Evolutionary conservation across 768 basidiomycete genomes (phyloP).

Genomic region (Solioccasus polychromus): DNA sequence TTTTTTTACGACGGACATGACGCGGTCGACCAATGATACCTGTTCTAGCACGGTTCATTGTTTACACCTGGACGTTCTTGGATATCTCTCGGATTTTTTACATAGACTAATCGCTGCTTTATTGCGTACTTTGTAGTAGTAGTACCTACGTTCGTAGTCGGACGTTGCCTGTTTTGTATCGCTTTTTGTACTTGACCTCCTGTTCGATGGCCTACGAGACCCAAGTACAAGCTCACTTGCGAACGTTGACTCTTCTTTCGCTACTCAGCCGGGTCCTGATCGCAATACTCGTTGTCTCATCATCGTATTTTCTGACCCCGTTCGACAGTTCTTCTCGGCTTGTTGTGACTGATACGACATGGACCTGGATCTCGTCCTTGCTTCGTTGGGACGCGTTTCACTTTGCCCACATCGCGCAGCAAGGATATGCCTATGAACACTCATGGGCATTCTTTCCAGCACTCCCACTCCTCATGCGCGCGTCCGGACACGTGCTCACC

Average conservation of each 20-base stretch:
- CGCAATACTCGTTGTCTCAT: constrained; percentile 17
- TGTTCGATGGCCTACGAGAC: too few relatives aligned
- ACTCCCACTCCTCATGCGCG: constrained; percentile 52
- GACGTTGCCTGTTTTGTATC: too few relatives aligned
- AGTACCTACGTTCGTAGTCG: too few relatives aligned
- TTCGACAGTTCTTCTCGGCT: constrained; percentile 30
- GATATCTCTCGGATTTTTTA: neutral
- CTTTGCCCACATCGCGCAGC: constrained; percentile 64
- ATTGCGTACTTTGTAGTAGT: neutral
- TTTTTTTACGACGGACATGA: too few relatives aligned
- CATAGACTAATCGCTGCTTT: neutral
- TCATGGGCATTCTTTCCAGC: constrained; percentile 88
- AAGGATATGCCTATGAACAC: constrained; percentile 67
- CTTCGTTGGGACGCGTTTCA: constrained; percentile 91
- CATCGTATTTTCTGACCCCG: constrained; percentile 18
- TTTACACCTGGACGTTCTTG: neutral
- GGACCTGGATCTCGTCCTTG: constrained; percentile 31
- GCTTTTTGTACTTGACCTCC: too few relatives aligned
- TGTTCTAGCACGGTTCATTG: neutral
- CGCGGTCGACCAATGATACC: too few relatives aligned
- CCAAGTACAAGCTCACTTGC: too few relatives aligned
- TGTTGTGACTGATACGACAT: constrained; percentile 5
- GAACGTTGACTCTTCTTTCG: constrained; percentile 21
- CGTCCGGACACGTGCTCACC: constrained; percentile 26
- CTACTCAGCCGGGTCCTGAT: constrained; percentile 19